Conservation (phyloP, 768 basidiomycete genomes). For the Panaeolus cyanescens region DNA sequence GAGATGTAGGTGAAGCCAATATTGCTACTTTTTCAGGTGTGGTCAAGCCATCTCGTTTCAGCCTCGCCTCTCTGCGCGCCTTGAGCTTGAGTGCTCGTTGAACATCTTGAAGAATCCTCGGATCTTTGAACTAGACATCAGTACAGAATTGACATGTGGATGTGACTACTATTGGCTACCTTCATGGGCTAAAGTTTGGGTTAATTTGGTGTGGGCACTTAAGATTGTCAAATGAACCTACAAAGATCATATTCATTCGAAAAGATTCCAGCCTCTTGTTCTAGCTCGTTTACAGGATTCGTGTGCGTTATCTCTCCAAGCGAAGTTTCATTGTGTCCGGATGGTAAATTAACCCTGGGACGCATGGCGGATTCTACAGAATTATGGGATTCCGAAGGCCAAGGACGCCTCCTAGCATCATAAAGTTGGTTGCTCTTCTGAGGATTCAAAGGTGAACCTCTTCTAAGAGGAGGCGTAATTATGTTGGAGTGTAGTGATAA, state of each 20-base stretch:
- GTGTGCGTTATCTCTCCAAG: slow-evolving; percentile 10
- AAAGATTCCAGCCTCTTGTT: slow-evolving; percentile 39
- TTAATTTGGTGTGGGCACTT: slow-evolving; percentile 12
- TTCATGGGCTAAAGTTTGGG: slow-evolving; percentile 62
- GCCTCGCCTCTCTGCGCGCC: slow-evolving; percentile 71
- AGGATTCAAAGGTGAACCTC: slow-evolving; percentile 36
- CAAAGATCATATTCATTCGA: slow-evolving; percentile 81
- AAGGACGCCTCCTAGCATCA: slow-evolving; percentile 27
- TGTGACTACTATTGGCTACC: slow-evolving; percentile 40
- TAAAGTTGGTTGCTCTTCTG: slow-evolving; percentile 23
- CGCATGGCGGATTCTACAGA: slow-evolving; percentile 20
- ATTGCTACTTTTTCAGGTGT: slow-evolving; percentile 15
- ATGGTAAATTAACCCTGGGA: slow-evolving; percentile 24
- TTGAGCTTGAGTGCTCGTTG: slow-evolving; percentile 75
- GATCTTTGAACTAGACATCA: slow-evolving; percentile 48
- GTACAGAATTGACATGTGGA: neutral
- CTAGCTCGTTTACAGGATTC: slow-evolving; percentile 8
- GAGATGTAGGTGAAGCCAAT: slow-evolving; percentile 14
- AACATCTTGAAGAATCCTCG: slow-evolving; percentile 79
- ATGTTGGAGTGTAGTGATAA: slow-evolving; percentile 14
- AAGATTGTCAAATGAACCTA: slow-evolving; percentile 36
- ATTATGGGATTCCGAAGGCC: slow-evolving; percentile 22
- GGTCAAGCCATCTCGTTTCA: slow-evolving; percentile 28
- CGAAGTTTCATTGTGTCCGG: slow-evolving; percentile 2
- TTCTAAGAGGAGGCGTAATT: slow-evolving; percentile 26